Percentiles rank a stretch among this genome's conserved stretches.
Conservation (phyloP, 108 stramenopile genomes). For the Nitzschia putrida region DNA sequence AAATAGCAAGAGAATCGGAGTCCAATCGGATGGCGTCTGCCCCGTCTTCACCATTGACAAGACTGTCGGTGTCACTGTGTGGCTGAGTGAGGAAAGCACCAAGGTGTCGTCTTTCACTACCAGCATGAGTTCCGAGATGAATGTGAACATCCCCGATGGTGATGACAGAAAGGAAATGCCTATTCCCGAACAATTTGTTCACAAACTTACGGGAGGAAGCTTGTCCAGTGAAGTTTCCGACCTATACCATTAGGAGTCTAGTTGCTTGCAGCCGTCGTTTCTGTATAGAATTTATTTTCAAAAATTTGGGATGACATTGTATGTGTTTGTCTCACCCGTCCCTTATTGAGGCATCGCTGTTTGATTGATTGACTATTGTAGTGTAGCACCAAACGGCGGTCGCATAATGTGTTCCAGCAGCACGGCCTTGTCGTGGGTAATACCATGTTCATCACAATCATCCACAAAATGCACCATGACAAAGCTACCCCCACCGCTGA, state of each 20-base stretch:
- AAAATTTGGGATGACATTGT: not conserved
- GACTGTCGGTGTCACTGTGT: conserved; percentile 90
- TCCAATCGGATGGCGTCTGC: conserved; percentile 82
- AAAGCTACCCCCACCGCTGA: conserved; percentile 47
- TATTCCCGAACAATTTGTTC: conserved; percentile 97
- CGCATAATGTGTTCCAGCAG: conserved; percentile 72
- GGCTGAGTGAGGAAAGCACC: conserved; percentile 78
- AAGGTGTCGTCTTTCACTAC: conserved; percentile 78
- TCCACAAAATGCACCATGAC: conserved; percentile 83
- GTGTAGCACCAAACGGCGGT: conserved; percentile 46
- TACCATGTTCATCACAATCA: conserved; percentile 75
- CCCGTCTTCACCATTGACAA: conserved; percentile 96
- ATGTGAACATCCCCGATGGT: conserved; percentile 90
- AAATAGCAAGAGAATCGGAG: conserved; percentile 89
- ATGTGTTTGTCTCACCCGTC: not conserved
- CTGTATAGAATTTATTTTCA: not conserved
- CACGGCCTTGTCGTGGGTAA: conserved; percentile 82
- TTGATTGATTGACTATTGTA: not conserved
- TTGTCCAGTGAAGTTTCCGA: conserved; percentile 86
- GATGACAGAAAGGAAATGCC: conserved; percentile 92
- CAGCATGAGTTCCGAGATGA: conserved; percentile 94
- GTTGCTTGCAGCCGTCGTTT: too few species aligned
- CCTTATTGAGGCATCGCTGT: not conserved
- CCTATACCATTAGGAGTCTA: conserved; percentile 74
- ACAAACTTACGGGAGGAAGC: conserved; percentile 67